Conservation (phyloP, 2,329 filamentous ascomycete genomes). For the Meredithiella fracta region DNA sequence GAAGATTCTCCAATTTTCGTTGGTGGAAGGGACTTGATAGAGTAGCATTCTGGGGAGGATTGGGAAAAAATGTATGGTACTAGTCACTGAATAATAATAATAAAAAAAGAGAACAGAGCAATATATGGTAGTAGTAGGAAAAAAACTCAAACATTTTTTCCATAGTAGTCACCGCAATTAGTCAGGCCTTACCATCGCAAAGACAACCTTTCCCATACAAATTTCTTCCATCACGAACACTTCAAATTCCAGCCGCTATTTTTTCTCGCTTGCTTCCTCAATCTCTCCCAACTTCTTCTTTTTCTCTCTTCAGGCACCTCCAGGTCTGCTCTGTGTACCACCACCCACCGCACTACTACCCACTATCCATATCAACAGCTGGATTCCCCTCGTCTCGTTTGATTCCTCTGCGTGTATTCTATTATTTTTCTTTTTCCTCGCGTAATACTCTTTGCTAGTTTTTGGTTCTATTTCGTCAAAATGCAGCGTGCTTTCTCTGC, state of each 20-base stretch:
- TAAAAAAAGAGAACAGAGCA: too few species aligned
- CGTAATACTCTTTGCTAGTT: slow-evolving; percentile 16
- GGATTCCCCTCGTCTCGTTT: neutral
- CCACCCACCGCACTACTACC: slow-evolving; percentile 1
- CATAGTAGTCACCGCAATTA: neutral
- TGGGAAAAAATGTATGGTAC: too few species aligned
- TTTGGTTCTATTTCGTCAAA: slow-evolving; percentile 27
- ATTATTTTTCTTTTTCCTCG: slow-evolving; percentile 17
- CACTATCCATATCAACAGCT: neutral
- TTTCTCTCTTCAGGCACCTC: slow-evolving; percentile 15
- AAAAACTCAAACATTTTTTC: slow-evolving; percentile 8
- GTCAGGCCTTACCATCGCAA: neutral
- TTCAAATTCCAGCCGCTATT: slow-evolving; percentile 7
- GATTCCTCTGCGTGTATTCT: slow-evolving; percentile 3
- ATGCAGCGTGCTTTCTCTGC: slow-evolving; percentile 96
- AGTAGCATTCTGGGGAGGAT: neutral
- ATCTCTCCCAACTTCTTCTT: slow-evolving; percentile 8
- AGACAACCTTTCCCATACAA: neutral
- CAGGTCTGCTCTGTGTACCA: slow-evolving; percentile 12
- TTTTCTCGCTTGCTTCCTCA: slow-evolving; percentile 15
- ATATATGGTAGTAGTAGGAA: neutral
- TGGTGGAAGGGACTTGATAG: neutral
- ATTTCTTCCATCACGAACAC: slow-evolving; percentile 3
- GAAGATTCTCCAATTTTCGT: slow-evolving; percentile 17
- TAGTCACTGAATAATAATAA: too few species aligned